Evolutionary conservation across 257 asterid species (phyloP).

Genomic region (Solanum verrucosum): DNA sequence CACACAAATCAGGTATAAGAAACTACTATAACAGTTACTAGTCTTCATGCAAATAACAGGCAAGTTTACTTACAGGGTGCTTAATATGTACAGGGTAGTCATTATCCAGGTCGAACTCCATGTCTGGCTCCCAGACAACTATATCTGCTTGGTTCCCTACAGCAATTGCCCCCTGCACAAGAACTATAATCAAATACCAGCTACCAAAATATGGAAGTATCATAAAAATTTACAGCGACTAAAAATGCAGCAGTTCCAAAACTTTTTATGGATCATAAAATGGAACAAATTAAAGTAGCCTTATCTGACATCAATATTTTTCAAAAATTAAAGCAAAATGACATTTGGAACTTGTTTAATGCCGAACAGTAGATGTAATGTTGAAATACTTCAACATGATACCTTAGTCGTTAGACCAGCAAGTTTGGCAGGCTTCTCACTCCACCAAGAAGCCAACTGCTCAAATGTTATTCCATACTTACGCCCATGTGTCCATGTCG

Average conservation of each 20-base stretch:
- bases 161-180: slow-evolving; percentile 58
- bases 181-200: not conserved
- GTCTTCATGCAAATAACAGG: not conserved
- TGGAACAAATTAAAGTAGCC: not conserved
- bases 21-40: not conserved
- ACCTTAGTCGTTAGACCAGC: slow-evolving; percentile 76
- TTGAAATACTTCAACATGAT: not conserved
- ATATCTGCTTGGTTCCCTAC: slow-evolving; percentile 74
- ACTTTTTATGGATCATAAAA: not conserved
- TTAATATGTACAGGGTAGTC: slow-evolving; percentile 46
- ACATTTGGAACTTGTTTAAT: not conserved
- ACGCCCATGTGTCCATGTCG: slow-evolving; percentile 79
- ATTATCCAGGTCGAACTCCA: slow-evolving; percentile 53
- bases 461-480: slow-evolving; percentile 48
- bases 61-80: slow-evolving; percentile 49
- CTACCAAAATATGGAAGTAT: not conserved
- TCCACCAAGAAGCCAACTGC: slow-evolving; percentile 89
- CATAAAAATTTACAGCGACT: not conserved
- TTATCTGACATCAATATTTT: not conserved
- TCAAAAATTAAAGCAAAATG: not conserved
- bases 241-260: not conserved
- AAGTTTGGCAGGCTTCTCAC: slow-evolving; percentile 92
- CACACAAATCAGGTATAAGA: not conserved
- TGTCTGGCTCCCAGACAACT: slow-evolving; percentile 88
- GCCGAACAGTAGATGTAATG: not conserved